phyloP scores from a whole-genome alignment of 2,329 filamentous ascomycete genomes.

The Ophiognomonia clavigignenti-juglandacearum region DNA sequence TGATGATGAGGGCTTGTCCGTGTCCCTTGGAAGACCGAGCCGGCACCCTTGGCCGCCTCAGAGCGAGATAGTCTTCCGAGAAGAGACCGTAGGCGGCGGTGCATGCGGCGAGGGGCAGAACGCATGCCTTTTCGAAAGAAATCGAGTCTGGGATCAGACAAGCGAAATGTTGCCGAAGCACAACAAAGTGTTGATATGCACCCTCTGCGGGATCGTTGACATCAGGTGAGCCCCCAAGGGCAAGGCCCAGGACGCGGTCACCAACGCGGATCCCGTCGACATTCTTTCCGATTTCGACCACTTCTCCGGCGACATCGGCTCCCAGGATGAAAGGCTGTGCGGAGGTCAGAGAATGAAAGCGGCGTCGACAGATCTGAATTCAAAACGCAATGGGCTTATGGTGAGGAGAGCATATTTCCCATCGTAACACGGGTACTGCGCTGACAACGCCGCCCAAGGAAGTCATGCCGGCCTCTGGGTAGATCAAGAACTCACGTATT shows the following conservation, averaged over 20 bases:
- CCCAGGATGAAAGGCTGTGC: conserved; percentile 30
- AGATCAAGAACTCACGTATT: too few relatives aligned
- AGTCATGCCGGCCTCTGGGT: conserved; percentile 22
- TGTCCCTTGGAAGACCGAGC: conserved; percentile 5
- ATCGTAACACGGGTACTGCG: too few relatives aligned
- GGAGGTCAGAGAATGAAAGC: conserved; percentile 26
- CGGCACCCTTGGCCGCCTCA: conserved; percentile 16
- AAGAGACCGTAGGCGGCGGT: conserved; percentile 25
- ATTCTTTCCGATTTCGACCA: conserved; percentile 26
- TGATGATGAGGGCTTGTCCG: conserved; percentile 32
- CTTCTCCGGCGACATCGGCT: conserved; percentile 28
- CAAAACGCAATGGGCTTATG: too few relatives aligned
- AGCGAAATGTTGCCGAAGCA: conserved; percentile 2
- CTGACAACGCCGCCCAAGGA: too few relatives aligned
- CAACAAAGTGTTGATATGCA: conserved; percentile 24
- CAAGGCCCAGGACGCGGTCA: conserved; percentile 27
- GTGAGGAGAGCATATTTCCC: too few relatives aligned
- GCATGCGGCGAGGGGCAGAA: conserved; percentile 24
- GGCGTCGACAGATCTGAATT: too few relatives aligned
- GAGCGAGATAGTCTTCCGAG: conserved; percentile 18
- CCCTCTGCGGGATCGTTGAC: conserved; percentile 18
- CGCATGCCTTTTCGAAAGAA: conserved; percentile 20
- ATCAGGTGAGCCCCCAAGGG: conserved; percentile 19
- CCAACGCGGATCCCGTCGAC: conserved; percentile 25
- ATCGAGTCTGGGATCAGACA: conserved; percentile 21